Base-by-base conservation (phyloP, 192 early-diverging fungal species). In the Rhizophagus sp. region DNA sequence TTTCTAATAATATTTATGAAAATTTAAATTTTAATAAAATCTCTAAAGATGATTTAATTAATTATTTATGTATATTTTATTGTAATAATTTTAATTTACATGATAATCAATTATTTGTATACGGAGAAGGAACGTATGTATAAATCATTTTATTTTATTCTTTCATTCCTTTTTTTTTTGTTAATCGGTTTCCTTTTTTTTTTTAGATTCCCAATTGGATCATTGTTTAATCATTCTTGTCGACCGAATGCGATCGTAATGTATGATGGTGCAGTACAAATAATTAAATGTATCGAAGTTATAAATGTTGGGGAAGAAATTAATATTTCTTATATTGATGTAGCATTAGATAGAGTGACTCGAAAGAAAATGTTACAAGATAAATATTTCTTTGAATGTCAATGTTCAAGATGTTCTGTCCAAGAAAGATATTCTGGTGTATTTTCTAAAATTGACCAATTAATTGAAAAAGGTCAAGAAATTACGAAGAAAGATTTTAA, bases 201-300 rank as follows among this genome's bases (percentile, higher is more conserved):
- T 24, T 73, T 10, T 83, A 81, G 81, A 12, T 73, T 78, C 63
- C 92, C 92, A 1, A 62, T 94, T 2, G 92, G 89, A 4, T 82
- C 93, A 6, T 79, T 93, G 15, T 84, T 89, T 62, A 91, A 93
- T 73, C 92, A 94, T 76, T 92, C 92, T 15, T 94, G 93, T 79
- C 82, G 78, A 19, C 92, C 93, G 12, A 92, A 92, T 76, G 84
- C 87, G 27, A 86, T 87, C 41, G 85, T 88, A 3, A 83, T 89
- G 78, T 93, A 90, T 66, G 83, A 87, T 61, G 85, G 84, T 4
- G 81, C 80, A 19, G 64, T 69, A 11, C 90, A 92, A 80, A 62
- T 87, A 9, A 73, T 93, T 24, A 85, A 83, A 24, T 82, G 89
- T 6, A 76, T 92, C 6, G 80, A 88, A 57, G 88, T 90, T 76